Base-by-base conservation (phyloP, 768 basidiomycete genomes). In the Lentinula aciculospora region DNA sequence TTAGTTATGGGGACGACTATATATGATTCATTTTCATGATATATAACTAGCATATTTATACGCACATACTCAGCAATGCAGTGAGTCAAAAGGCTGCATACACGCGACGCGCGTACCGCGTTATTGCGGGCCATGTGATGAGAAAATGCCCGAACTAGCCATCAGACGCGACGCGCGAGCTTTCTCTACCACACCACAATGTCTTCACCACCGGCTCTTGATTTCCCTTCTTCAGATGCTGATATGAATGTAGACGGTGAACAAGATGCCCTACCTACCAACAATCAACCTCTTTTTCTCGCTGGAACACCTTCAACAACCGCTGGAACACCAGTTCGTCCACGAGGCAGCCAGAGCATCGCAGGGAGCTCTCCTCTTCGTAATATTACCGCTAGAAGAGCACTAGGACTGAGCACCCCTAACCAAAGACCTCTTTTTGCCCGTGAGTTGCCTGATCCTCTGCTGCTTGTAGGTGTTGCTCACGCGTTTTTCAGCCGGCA, bases 151-250 rank as follows among this genome's bases (percentile, higher is more conserved):
- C 15, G 8, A 23, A 58, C 79, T 76, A 69, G 74, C 80, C 80
- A 80, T 81, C 74, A 80, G 73, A 74, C 82, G 82, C 79, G 80
- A 72, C 80, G 78, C 78, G 81, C 71, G 80, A 76, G 78, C 79
- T 68, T 64, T 53, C 58, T 34, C 58, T 13, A 23, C 39, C 34
- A 19, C 46, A 40, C 45, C 61, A 65, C 39, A 54, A 86, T 87
- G 85, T 86, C 85, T 7, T 86, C 84, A 40, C 84, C 84, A 25
- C 84, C 84, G 19, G 74, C 78, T 32, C 68, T 86, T 37, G 83
- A 86, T 62, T 86, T 86, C 65, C 85, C 84, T 3, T 76, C 83
- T 1, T 86, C 84, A 4, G 85, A 86, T 53, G 79, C 78, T 65
- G 81, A 83, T 67, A 83, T 84, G 82, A 75, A 71, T 28, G 75